Evolutionary conservation across 495 filamentous ascomycete species (phyloP).

Genomic region (Aspergillus biplanus): DNA sequence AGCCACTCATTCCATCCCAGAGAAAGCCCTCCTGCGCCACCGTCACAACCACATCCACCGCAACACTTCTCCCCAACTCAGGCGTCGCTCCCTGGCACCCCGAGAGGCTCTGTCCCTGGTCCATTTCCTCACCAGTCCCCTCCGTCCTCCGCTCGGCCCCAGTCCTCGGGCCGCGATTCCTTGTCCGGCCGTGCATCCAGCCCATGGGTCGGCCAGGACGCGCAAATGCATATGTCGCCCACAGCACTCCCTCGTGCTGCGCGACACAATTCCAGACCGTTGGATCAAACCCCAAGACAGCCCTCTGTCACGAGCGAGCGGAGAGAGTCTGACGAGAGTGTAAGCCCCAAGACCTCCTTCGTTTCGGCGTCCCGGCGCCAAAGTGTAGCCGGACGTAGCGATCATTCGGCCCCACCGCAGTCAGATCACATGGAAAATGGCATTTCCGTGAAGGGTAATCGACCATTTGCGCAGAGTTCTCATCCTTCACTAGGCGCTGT

Average conservation of each 20-base stretch:
- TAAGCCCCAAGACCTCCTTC: conserved; percentile 49
- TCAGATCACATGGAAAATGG: conserved; percentile 34
- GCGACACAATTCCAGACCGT: conserved; percentile 33
- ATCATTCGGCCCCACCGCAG: conserved; percentile 23
- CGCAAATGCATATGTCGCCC: conserved; percentile 37
- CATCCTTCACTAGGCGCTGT: conserved; percentile 22
- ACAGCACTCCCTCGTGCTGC: conserved; percentile 31
- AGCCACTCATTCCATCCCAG: conserved; percentile 39
- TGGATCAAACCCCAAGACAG: conserved; percentile 34
- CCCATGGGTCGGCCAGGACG: conserved; percentile 37
- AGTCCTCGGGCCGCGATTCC: conserved; percentile 35
- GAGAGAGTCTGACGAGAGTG: conserved; percentile 44
- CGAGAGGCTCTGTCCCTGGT: conserved; percentile 48
- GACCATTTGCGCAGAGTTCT: conserved; percentile 24
- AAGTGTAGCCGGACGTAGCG: conserved; percentile 27
- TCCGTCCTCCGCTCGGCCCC: conserved; percentile 37
- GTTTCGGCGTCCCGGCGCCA: conserved; percentile 35
- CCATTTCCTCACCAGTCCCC: conserved; percentile 41
- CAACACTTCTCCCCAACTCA: conserved; percentile 48
- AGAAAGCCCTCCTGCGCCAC: conserved; percentile 46
- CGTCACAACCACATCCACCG: conserved; percentile 39
- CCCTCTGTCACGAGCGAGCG: conserved; percentile 36
- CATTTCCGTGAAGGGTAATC: conserved; percentile 31
- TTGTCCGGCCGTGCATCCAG: conserved; percentile 42
- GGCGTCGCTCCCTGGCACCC: conserved; percentile 51